A percentile compares a stretch with the other conserved stretches of the same genome.
phyloP scores from a whole-genome alignment of 108 stramenopile species.

The Chaetoceros tenuissimus region DNA sequence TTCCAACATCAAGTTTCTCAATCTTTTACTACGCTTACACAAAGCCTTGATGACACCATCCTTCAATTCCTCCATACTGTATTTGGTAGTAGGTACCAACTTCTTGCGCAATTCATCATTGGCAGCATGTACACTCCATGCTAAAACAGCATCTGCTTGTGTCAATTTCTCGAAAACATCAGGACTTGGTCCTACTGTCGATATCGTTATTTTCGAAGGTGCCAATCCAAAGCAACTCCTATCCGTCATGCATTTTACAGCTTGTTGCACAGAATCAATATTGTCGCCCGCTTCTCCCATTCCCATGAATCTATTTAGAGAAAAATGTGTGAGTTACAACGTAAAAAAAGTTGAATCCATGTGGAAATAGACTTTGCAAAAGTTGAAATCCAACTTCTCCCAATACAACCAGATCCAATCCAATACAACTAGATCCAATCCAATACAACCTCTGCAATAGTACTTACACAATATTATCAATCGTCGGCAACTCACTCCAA shows the following conservation, averaged over 20 bases:
- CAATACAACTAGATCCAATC: too few relatives aligned
- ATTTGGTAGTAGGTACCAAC: slow-evolving; percentile 71
- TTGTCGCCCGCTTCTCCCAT: slow-evolving; percentile 85
- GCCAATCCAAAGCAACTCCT: slow-evolving; percentile 38
- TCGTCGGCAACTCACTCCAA: not conserved
- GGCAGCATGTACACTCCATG: slow-evolving; percentile 77
- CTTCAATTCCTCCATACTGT: slow-evolving; percentile 63
- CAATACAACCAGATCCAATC: slow-evolving; percentile 30
- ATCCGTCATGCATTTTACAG: slow-evolving; percentile 41
- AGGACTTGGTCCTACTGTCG: slow-evolving; percentile 76
- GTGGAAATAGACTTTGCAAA: too few relatives aligned
- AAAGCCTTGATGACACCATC: slow-evolving; percentile 48
- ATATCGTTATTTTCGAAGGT: slow-evolving; percentile 57
- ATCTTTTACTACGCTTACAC: slow-evolving; percentile 12
- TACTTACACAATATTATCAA: slow-evolving; percentile 2
- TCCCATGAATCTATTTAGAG: too few relatives aligned
- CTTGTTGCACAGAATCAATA: slow-evolving; percentile 29
- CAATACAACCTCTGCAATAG: too few relatives aligned
- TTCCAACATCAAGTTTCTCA: slow-evolving; percentile 70
- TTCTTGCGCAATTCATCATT: slow-evolving; percentile 52
- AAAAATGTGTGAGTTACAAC: not conserved
- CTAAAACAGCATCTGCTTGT: slow-evolving; percentile 37
- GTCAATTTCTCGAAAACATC: slow-evolving; percentile 30
- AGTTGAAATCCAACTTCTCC: not conserved
- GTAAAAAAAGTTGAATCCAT: not conserved